Percentiles rank a stretch among this genome's conserved stretches.
Evolutionary conservation across 225 moss, liverwort and hornwort species (phyloP).

Genomic region (Sphagnum tenellum): DNA sequence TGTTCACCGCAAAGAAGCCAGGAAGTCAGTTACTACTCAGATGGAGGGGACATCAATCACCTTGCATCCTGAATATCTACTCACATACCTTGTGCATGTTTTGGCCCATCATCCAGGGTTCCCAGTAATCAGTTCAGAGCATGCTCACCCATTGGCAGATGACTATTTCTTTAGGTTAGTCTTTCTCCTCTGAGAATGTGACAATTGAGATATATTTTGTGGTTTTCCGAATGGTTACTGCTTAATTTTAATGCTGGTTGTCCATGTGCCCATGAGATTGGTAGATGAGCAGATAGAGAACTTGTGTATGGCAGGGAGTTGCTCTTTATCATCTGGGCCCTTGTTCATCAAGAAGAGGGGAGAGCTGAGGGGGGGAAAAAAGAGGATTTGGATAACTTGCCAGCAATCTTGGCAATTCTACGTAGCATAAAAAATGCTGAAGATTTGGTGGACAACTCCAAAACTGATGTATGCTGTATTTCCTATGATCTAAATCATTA

Average conservation of each 20-base stretch:
- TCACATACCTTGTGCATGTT: slow-evolving; percentile 71
- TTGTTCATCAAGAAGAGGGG: slow-evolving; percentile 78
- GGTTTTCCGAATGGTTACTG: no score
- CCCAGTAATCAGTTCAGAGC: slow-evolving; percentile 40
- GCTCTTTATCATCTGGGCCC: slow-evolving; percentile 60
- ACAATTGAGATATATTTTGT: no score
- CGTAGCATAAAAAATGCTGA: slow-evolving; percentile 81
- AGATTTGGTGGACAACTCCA: slow-evolving; percentile 57
- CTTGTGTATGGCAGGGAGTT: slow-evolving; percentile 51
- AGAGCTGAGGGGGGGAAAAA: slow-evolving; percentile 62
- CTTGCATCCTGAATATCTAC: slow-evolving; percentile 72
- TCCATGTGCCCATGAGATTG: no score
- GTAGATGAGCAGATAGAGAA: no score
- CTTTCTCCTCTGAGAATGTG: background rate
- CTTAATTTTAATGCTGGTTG: no score
- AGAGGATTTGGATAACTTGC: slow-evolving; percentile 68
- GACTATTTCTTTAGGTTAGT: slow-evolving; percentile 70
- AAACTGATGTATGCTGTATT: slow-evolving; percentile 50
- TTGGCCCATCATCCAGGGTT: slow-evolving; percentile 81
- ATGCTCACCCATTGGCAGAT: slow-evolving; percentile 27
- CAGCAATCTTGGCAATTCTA: slow-evolving; percentile 79
- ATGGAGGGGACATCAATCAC: slow-evolving; percentile 58
- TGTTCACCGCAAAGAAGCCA: slow-evolving; percentile 67
- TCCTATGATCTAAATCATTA: background rate
- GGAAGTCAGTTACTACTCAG: slow-evolving; percentile 43